phyloP scores from a whole-genome alignment of 2,329 filamentous ascomycete species.

The Penicillium sp. region DNA sequence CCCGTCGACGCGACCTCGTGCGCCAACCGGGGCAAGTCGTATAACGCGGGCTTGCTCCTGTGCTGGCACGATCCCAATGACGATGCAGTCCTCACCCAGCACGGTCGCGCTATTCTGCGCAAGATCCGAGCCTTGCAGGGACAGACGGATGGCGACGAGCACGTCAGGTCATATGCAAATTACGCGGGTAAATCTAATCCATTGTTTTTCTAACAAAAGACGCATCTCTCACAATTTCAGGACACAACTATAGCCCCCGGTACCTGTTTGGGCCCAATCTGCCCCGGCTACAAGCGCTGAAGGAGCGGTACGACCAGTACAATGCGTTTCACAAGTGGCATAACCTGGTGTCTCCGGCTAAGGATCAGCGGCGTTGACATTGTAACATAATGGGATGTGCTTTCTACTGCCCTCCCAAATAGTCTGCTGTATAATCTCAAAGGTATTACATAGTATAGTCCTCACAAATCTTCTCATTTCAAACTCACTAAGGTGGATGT shows the following conservation, averaged over 20 bases:
- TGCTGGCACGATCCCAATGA: slow-evolving; percentile 15
- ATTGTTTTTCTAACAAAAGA: not conserved
- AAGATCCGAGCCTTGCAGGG: not conserved
- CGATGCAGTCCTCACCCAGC: slow-evolving; percentile 5
- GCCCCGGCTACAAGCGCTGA: slow-evolving; percentile 17
- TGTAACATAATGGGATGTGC: no score
- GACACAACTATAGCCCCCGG: slow-evolving; percentile 1
- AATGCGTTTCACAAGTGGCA: slow-evolving; percentile 22
- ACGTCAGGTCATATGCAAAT: slow-evolving; percentile 8
- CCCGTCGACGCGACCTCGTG: slow-evolving; percentile 19
- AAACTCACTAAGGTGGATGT: no score
- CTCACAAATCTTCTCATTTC: no score
- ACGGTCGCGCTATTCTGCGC: not conserved
- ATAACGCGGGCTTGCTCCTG: slow-evolving; percentile 13
- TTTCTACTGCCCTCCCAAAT: no score
- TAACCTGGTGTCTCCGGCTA: not conserved
- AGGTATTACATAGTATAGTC: no score
- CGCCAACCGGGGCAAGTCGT: slow-evolving; percentile 15
- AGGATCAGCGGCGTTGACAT: no score
- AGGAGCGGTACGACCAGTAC: slow-evolving; percentile 21
- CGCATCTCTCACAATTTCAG: not conserved
- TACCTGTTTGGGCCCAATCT: slow-evolving; percentile 12
- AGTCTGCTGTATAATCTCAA: no score
- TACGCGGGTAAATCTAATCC: slow-evolving; percentile 13
- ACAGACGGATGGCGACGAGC: not conserved